Evolutionary conservation across 768 basidiomycete species (phyloP).

Genomic region (Guyanaporus albipodus): DNA sequence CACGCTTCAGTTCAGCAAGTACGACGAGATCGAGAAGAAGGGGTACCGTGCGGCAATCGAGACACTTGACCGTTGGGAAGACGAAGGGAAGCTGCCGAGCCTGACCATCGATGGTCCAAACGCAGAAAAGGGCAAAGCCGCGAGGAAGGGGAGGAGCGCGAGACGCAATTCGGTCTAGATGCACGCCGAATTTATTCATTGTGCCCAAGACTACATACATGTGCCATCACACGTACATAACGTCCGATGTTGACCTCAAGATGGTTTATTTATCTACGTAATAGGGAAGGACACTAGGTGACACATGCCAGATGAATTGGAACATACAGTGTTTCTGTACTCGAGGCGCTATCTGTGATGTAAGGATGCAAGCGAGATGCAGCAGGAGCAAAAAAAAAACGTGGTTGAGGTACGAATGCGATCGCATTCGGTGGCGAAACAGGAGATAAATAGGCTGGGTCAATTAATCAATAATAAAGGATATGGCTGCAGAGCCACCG

Average conservation of each 20-base stretch:
- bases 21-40: constrained; percentile 80
- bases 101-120: constrained; percentile 59
- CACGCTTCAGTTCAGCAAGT: constrained; percentile 86
- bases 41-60: constrained; percentile 74
- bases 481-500: constrained; percentile 25
- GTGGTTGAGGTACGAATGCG: constrained; percentile 6
- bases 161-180: constrained; percentile 70
- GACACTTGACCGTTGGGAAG: constrained; percentile 72
- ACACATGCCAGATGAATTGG: constrained; percentile 15
- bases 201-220: background rate
- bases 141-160: constrained; percentile 69
- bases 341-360: constrained; percentile 16
- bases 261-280: constrained; percentile 23
- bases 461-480: constrained; percentile 37
- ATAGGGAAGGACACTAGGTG: constrained; percentile 4
- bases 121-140: constrained; percentile 38
- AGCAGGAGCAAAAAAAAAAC: constrained; percentile 11
- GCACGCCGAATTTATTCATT: background rate
- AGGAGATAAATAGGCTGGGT: constrained; percentile 24
- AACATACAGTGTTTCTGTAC: constrained; percentile 21
- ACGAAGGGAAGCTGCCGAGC: constrained; percentile 81
- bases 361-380: constrained; percentile 13
- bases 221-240: too few relatives aligned
- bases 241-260: constrained; percentile 5
- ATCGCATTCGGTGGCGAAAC: constrained; percentile 4